Percentiles rank a stretch among this genome's conserved stretches.
Conservation (phyloP, 345 rosid species). For the Laguncularia racemosa region DNA sequence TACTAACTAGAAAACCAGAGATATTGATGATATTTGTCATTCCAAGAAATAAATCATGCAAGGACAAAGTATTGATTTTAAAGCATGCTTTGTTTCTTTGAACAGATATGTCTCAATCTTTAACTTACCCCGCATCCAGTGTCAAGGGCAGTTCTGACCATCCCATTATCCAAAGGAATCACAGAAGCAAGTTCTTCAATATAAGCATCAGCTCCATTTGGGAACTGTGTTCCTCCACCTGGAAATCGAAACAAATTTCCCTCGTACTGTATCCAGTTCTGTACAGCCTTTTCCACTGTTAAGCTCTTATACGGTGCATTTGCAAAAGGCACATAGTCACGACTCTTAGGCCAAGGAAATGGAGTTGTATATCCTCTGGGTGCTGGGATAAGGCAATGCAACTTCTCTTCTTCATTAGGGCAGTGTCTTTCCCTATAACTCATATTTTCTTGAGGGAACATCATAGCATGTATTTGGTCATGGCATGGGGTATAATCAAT, state of each 20-base stretch:
- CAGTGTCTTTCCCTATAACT: slow-evolving; percentile 62
- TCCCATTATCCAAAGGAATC: slow-evolving; percentile 47
- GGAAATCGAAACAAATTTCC: slow-evolving; percentile 67
- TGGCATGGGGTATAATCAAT: slow-evolving; percentile 70
- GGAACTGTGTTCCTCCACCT: slow-evolving; percentile 71
- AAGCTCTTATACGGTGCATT: slow-evolving; percentile 68
- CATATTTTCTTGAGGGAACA: slow-evolving; percentile 52
- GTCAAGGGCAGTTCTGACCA: slow-evolving; percentile 57
- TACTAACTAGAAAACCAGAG: neutral
- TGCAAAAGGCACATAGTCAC: slow-evolving; percentile 61
- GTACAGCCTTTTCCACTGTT: slow-evolving; percentile 66
- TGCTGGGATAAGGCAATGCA: slow-evolving; percentile 56
- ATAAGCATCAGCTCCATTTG: slow-evolving; percentile 58
- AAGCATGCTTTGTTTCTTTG: no score
- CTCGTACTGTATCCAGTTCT: slow-evolving; percentile 66
- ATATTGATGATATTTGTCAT: no score
- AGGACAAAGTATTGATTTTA: neutral
- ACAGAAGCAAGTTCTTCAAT: slow-evolving; percentile 53
- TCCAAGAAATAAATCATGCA: no score
- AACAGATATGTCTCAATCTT: neutral
- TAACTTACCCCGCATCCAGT: slow-evolving; percentile 66
- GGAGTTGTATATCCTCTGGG: slow-evolving; percentile 62
- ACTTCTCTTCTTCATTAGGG: slow-evolving; percentile 41
- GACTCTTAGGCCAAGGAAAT: slow-evolving; percentile 72
- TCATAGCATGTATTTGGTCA: slow-evolving; percentile 56